Percentiles rank a stretch among this genome's conserved stretches.
Conservation (phyloP, 2,329 filamentous ascomycete genomes). For the Sporothrix curviconia region DNA sequence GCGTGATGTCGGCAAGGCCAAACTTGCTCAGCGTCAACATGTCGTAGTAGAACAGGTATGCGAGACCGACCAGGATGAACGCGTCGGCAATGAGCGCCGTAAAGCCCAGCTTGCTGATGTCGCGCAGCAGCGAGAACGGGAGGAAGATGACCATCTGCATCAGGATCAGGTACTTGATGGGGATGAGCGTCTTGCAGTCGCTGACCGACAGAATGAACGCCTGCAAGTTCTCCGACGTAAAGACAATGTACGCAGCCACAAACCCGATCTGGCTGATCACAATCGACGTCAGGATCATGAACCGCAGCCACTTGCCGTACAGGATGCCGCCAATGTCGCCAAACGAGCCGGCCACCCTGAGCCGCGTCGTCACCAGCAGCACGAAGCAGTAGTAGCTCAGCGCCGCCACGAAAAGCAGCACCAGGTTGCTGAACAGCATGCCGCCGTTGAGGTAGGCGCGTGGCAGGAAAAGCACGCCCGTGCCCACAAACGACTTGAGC, state of each 20-base stretch:
- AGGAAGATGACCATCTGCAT: conserved; percentile 95
- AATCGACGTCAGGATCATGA: conserved; percentile 81
- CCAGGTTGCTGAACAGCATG: conserved; percentile 91
- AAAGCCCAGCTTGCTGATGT: conserved; percentile 95
- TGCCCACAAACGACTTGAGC: conserved; percentile 96
- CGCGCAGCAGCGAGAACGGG: conserved; percentile 85
- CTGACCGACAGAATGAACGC: conserved; percentile 90
- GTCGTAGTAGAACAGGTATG: conserved; percentile 96
- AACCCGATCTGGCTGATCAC: conserved; percentile 95
- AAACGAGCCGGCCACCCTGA: conserved; percentile 88
- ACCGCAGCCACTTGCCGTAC: conserved; percentile 85
- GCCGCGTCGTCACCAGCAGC: conserved; percentile 76
- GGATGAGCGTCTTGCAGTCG: conserved; percentile 76
- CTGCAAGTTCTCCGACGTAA: conserved; percentile 90
- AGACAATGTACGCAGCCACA: conserved; percentile 91
- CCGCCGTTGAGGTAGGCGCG: conserved; percentile 92
- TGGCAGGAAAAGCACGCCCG: conserved; percentile 87
- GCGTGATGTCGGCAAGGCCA: conserved; percentile 76
- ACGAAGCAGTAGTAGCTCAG: conserved; percentile 98
- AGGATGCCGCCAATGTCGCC: conserved; percentile 91
- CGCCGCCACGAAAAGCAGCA: conserved; percentile 76
- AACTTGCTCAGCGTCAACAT: conserved; percentile 71
- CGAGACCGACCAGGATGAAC: conserved; percentile 86
- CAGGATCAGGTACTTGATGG: conserved; percentile 83
- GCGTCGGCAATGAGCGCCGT: conserved; percentile 88